Evolutionary conservation across 164 flowering plant genomes (phyloP).

Genomic region (Warburgia ugandensis): DNA sequence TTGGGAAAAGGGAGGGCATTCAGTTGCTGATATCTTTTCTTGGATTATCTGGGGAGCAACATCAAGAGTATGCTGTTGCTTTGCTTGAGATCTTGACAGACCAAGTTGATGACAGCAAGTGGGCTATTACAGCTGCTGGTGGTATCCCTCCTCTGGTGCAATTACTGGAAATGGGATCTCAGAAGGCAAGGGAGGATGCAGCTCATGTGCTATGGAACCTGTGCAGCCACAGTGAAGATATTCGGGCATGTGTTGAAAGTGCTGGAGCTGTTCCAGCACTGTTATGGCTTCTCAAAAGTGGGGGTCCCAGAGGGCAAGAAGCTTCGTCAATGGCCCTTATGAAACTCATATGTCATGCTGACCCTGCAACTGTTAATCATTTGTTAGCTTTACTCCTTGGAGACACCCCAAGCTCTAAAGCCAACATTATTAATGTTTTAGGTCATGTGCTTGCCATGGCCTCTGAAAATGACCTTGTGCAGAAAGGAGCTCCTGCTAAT

Average conservation of each 20-base stretch:
- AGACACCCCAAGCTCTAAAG: conserved; percentile 57
- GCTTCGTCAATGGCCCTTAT: conserved; percentile 64
- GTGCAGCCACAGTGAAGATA: conserved; percentile 87
- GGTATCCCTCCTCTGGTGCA: conserved; percentile 93
- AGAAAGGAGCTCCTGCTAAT: conserved; percentile 66
- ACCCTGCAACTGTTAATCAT: conserved; percentile 76
- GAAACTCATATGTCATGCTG: conserved; percentile 68
- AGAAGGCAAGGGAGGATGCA: conserved; percentile 73
- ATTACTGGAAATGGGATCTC: conserved; percentile 69
- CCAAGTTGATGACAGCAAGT: conserved; percentile 87
- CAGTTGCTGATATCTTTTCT: conserved; percentile 74
- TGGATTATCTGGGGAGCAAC: conserved; percentile 87
- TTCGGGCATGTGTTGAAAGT: conserved; percentile 88
- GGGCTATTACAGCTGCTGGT: conserved; percentile 99
- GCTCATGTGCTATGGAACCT: conserved; percentile 65
- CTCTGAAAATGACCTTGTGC: conserved; percentile 54
- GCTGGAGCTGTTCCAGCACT: conserved; percentile 77
- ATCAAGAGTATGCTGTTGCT: conserved; percentile 78
- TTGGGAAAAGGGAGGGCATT: conserved; percentile 74
- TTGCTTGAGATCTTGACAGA: conserved; percentile 66
- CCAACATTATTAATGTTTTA: conserved; percentile 52
- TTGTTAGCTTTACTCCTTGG: conserved; percentile 74
- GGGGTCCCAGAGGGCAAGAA: conserved; percentile 72
- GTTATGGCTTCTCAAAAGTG: conserved; percentile 74
- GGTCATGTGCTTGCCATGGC: conserved; percentile 84